Evolutionary conservation across 2,329 filamentous ascomycete species (phyloP), one percentile per base, ranked within the genome.

Genomic region (Colletotrichum noveboracense): DNA sequence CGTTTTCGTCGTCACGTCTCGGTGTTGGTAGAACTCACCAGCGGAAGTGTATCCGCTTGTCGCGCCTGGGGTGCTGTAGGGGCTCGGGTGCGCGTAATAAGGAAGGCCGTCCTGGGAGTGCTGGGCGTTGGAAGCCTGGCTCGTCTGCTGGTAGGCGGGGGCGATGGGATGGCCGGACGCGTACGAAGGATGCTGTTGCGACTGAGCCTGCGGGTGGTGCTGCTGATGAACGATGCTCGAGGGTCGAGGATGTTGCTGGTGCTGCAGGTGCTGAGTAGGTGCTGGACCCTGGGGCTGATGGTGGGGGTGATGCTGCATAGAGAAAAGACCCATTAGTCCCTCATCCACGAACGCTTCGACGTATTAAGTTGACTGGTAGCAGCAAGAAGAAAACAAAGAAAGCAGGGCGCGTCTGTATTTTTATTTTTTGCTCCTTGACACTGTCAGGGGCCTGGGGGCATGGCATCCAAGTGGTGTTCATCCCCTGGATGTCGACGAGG

Each of bases 41-140:
- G 94, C 94, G 83, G 95, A 95, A 78, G 95, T 93, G 86, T 98
- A 98, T 87, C 94, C 94, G 86, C 94, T 94, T 71, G 94, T 93
- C 76, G 94, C 92, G 86, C 94, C 95, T 79, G 94, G 93, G 71
- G 95, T 94, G 86, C 94, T 96, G 87, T 98, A 98, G 13, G 95
- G 92, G 83, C 93, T 95, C 78, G 94, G 91, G 83, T 97, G 94
- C 74, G 94, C 91, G 82, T 94, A 92, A 85, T 96, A 98, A 80
- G 92, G 90, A 68, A 94, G 87, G 79, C 80, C 84, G 75, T 97
- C 94, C 81, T 92, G 91, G 66, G 90, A 86, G 81, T 90, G 89
- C 81, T 93, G 93, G 60, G 90, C 89, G 81, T 88, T 91, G 74
- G 89, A 87, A 28, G 90, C 88, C 83, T 93, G 92, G 78, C 90